A percentile compares a stretch with the other conserved stretches of the same genome.
Evolutionary conservation across 2,329 filamentous ascomycete species (phyloP).

Genomic region (Mycosphaerelloides madeirae): DNA sequence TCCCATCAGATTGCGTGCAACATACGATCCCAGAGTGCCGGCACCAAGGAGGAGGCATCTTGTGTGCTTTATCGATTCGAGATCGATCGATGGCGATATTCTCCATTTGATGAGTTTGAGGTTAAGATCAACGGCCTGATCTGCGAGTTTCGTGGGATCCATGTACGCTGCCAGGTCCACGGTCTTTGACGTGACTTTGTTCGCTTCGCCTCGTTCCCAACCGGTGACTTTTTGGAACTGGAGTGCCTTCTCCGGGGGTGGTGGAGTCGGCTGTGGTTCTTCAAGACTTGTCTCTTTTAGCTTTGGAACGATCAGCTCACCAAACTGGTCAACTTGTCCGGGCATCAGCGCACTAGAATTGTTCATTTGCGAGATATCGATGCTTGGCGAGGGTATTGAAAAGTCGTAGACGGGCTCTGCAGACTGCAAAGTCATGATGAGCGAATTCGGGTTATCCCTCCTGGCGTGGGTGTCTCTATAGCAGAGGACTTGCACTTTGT

Average conservation of each 20-base stretch:
- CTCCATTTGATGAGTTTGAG: slow-evolving; percentile 99
- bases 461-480: slow-evolving; percentile 78
- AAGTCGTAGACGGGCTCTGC: slow-evolving; percentile 38
- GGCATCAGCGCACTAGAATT: slow-evolving; percentile 26
- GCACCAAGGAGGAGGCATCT: slow-evolving; percentile 88
- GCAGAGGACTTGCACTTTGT: slow-evolving; percentile 76
- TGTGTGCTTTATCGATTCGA: slow-evolving; percentile 83
- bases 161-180: slow-evolving; percentile 88
- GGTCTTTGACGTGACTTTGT: slow-evolving; percentile 71
- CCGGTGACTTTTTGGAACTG: slow-evolving; percentile 76
- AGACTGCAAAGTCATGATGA: slow-evolving; percentile 66
- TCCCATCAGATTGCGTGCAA: slow-evolving; percentile 83
- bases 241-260: slow-evolving; percentile 37
- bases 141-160: slow-evolving; percentile 80
- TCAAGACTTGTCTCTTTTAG: slow-evolving; percentile 9
- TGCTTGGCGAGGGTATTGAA: slow-evolving; percentile 17
- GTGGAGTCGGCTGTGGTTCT: slow-evolving; percentile 19
- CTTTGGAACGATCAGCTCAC: slow-evolving; percentile 28
- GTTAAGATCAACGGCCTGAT: slow-evolving; percentile 93
- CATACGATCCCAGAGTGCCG: slow-evolving; percentile 89
- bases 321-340: slow-evolving; percentile 28
- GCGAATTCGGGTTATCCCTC: slow-evolving; percentile 74
- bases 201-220: slow-evolving; percentile 80
- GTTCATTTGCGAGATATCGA: slow-evolving; percentile 23
- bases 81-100: slow-evolving; percentile 79